phyloP scores from a whole-genome alignment of 169 alveolate species.

The Toxoplasma gondii region DNA sequence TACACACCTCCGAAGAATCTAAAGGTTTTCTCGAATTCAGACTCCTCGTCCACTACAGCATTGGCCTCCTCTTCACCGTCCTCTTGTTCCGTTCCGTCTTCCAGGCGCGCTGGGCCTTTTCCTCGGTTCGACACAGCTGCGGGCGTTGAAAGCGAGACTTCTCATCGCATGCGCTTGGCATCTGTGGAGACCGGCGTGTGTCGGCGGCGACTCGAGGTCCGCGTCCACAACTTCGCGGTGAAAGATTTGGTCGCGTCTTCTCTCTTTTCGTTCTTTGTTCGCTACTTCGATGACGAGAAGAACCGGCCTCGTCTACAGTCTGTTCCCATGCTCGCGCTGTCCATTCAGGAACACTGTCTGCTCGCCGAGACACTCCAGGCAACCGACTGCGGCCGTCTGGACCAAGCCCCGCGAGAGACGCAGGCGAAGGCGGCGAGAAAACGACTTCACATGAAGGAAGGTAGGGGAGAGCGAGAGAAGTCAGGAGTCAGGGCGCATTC shows the following conservation, averaged over 20 bases:
- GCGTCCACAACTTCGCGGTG: not conserved
- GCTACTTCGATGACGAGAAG: not conserved
- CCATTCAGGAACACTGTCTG: not conserved
- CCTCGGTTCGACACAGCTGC: too few species aligned
- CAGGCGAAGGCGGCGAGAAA: too few species aligned
- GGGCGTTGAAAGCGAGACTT: too few species aligned
- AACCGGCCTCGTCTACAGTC: not conserved
- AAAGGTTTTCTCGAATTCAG: too few species aligned
- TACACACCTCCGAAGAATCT: too few species aligned
- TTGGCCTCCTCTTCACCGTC: not conserved
- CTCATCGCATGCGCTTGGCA: too few species aligned
- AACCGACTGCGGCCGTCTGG: not conserved
- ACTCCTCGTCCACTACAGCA: too few species aligned
- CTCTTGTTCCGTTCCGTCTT: not conserved
- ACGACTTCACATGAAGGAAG: too few species aligned
- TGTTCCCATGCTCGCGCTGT: not conserved
- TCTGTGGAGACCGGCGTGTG: not conserved
- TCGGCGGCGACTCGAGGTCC: not conserved
- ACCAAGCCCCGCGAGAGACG: not conserved
- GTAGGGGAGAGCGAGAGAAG: too few species aligned
- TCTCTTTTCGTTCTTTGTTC: conserved; percentile 1
- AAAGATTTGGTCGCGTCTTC: not conserved
- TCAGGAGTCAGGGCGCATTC: too few species aligned
- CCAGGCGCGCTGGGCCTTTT: not conserved
- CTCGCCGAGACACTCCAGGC: not conserved